Conservation (phyloP, 805 yeast genomes). For the Kregervanrija delftensis region DNA sequence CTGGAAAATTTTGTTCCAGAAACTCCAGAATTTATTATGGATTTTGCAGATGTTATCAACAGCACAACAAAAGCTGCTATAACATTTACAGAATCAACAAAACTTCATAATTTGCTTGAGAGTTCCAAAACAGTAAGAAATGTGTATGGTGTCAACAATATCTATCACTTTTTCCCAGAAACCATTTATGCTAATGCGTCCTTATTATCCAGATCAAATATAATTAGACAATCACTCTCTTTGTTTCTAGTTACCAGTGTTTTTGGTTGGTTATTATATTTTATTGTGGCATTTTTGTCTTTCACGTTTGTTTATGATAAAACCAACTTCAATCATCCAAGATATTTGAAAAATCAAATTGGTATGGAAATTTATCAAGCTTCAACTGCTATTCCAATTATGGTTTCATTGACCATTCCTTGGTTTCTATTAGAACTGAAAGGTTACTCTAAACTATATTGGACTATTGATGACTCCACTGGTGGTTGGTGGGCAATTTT, state of each 20-base stretch:
- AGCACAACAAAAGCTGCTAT: slow-evolving; percentile 21
- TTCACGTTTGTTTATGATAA: slow-evolving; percentile 78
- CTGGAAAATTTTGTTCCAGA: slow-evolving; percentile 30
- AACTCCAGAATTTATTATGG: slow-evolving; percentile 19
- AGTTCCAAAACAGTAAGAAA: slow-evolving; percentile 24
- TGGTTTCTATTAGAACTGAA: slow-evolving; percentile 81
- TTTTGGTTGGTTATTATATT: slow-evolving; percentile 83
- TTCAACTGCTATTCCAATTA: slow-evolving; percentile 72
- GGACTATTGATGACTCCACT: slow-evolving; percentile 49
- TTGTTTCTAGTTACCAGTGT: slow-evolving; percentile 63
- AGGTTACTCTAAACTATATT: slow-evolving; percentile 78
- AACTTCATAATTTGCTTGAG: slow-evolving; percentile 24
- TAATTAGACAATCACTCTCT: slow-evolving; percentile 64
- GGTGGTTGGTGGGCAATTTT: slow-evolving; percentile 65
- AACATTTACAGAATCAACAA: slow-evolving; percentile 14
- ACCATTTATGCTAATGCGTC: slow-evolving; percentile 58
- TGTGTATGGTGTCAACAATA: slow-evolving; percentile 34
- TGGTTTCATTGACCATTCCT: slow-evolving; percentile 84
- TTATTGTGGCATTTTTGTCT: slow-evolving; percentile 68
- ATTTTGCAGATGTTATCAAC: slow-evolving; percentile 16
- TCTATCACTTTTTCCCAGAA: slow-evolving; percentile 53
- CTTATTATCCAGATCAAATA: slow-evolving; percentile 61
- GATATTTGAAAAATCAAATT: slow-evolving; percentile 92
- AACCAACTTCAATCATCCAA: slow-evolving; percentile 89
- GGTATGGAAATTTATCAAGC: slow-evolving; percentile 77